Base-by-base conservation (phyloP, 805 yeast species). In the Sugiyamaella marilandica region DNA sequence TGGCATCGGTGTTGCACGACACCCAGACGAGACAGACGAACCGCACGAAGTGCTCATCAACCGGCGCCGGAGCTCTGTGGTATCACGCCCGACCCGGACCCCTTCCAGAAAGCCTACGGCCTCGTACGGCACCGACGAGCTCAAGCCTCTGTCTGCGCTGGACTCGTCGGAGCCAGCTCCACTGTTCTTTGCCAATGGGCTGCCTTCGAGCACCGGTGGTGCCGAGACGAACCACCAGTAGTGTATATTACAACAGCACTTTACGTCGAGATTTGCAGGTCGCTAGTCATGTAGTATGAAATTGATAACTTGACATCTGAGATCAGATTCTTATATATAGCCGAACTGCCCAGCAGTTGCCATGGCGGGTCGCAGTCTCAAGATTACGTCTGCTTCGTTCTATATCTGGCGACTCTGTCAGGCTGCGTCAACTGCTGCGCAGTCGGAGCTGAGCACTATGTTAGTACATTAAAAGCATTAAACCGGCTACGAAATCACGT, bases 41-140 rank as follows among this genome's bases (percentile, higher is more conserved):
- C 63, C 58, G 29, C 44, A 58, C 11, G 59, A 61, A n/a, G 63
- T 58, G 21, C 57, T 58, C 7, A 41, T 63, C 41, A 45, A 44
- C 41, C 58, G 63, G 51, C 61, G 72, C 36, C 53, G 65, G 31
- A 51, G 58, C 32, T 61, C 69, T 7, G 62, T 65, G 7, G 58
- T 61, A 1, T 50, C 64, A 5, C 44, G 50, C 31, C 47, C 57
- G 45, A 39, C 53, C 13, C 31, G 49, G 8, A 51, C 53, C 14
- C 61, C 59, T 10, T 59, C 66, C 2, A 60, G 72, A 32, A 58
- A 61, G n/a, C 65, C 72, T 43, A 68, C 72, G 2, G 71, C 68
- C 8, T 61, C 68, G 5, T 68, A 61, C 51, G 70, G 70, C 13
- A 50, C 56, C 14, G 69, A 64, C 13, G 66, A 62, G 33, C 55